Base-by-base conservation (phyloP, 768 basidiomycete genomes). In the Boletus subcaerulescens region DNA sequence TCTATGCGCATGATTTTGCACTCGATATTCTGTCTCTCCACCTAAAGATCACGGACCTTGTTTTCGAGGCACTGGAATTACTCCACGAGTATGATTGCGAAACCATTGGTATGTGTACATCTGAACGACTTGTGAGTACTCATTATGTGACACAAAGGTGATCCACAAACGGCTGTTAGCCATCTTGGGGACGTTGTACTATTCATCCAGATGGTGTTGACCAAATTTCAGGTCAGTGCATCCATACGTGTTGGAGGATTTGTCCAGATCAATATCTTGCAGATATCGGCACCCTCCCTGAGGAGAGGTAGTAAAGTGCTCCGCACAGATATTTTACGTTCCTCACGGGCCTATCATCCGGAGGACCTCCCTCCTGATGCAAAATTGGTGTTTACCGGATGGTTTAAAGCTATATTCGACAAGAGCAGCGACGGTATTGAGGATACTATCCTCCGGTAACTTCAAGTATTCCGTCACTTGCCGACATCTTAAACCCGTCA, bases 341-440 rank as follows among this genome's bases (percentile, higher is more conserved):
- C 81, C 6, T 77, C 80, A 17, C 64, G 73, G 36, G 68, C 79
- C 11, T 72, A 78, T 46, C 65, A 74, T 7, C 31, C 68, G 0
- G 76, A 79, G 9, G 73, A 74, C 20, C 67, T 82, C 11, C 68
- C 75, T 17, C 60, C 58, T 31, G 79, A 81, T 47, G 80, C 82
- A 39, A 62, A 70, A 39, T 56, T 57, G 40, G 76, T 78, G 18
- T 82, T 83, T 58, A 64, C 69, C 33, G 73, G 76, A 10, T 93
- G 91, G 91, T 83, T 78, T 60, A 91, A 89, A 63, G 86, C 87
- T 0, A 73, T 93, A 26, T 92, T 92, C 66, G 89, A 91, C 64
- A 83, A 74, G 46, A 73, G 74, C 55, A 90, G 82, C 58, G 91
- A 92, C 66, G 91, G 91, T 1, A 91, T 93, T 26, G 91, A 92